phyloP scores from a whole-genome alignment of 2,329 filamentous ascomycete species.

The Phialophora macrospora region DNA sequence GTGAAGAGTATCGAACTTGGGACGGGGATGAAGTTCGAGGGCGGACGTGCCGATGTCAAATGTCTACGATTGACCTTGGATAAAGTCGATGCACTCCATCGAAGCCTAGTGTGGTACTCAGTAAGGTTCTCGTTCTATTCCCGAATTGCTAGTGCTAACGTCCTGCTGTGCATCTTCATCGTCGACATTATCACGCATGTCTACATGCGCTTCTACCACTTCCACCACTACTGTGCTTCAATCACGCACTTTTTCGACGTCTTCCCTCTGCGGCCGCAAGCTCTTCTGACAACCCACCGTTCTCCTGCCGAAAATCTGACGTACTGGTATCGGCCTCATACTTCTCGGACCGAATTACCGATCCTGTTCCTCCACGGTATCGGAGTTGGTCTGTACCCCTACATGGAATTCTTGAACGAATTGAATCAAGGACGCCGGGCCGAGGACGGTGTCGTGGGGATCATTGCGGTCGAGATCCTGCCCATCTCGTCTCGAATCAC shows the following conservation, averaged over 20 bases:
- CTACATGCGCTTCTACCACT: constrained; percentile 22
- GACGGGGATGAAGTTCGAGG: too few relatives aligned
- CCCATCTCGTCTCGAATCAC: constrained; percentile 57
- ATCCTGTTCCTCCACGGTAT: constrained; percentile 74
- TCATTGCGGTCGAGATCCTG: constrained; percentile 30
- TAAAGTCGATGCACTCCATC: too few relatives aligned
- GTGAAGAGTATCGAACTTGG: too few relatives aligned
- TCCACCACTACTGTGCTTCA: constrained; percentile 29
- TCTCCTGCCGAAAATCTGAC: constrained; percentile 23
- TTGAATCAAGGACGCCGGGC: constrained; percentile 50
- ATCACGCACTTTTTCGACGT: constrained; percentile 19
- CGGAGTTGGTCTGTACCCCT: constrained; percentile 69
- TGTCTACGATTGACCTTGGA: too few relatives aligned
- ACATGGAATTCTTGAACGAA: constrained; percentile 61
- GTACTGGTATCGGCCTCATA: constrained; percentile 73
- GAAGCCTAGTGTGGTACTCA: too few relatives aligned
- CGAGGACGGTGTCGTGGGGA: constrained; percentile 25
- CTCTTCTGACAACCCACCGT: constrained; percentile 12
- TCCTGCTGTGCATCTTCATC: too few relatives aligned
- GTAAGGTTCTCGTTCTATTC: too few relatives aligned
- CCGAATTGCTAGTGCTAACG: too few relatives aligned
- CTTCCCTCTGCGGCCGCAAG: constrained; percentile 29
- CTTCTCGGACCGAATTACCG: constrained; percentile 57
- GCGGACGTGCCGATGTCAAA: too few relatives aligned
- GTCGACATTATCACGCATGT: constrained; percentile 21